Evolutionary conservation across 192 early-diverging fungal species (phyloP).

Genomic region (Umbelopsis sp.): DNA sequence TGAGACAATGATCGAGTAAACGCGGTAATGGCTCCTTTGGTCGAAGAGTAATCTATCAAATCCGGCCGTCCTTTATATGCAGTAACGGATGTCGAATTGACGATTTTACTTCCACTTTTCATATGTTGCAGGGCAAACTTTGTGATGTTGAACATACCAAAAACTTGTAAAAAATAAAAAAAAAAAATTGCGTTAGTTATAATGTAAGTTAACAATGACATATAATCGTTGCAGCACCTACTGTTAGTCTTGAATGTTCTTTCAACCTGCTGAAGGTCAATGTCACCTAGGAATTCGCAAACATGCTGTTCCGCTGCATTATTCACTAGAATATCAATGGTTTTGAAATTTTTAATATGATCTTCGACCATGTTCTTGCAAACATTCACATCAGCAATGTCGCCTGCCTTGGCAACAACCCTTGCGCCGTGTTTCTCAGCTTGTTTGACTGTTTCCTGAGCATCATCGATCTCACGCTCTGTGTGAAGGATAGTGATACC

Average conservation of each 20-base stretch:
- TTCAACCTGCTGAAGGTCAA: conserved; percentile 40
- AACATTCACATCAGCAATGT: conserved; percentile 27
- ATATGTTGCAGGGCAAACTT: conserved; percentile 48
- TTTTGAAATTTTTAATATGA: conserved; percentile 32
- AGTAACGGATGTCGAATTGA: conserved; percentile 51
- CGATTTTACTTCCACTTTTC: conserved; percentile 38
- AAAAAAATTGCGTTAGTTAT: neutral
- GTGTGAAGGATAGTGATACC: conserved; percentile 46
- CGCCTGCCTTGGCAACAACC: conserved; percentile 15
- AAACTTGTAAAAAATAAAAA: conserved; percentile 28
- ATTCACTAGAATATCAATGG: conserved; percentile 37
- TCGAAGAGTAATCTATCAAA: conserved; percentile 48
- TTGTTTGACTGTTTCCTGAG: conserved; percentile 26
- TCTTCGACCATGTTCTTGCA: conserved; percentile 30
- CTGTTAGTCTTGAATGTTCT: conserved; percentile 45
- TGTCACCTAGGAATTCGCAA: conserved; percentile 24
- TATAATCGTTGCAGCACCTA: neutral
- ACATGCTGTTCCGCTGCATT: conserved; percentile 36
- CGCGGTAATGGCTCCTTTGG: conserved; percentile 49
- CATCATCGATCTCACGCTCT: conserved; percentile 45
- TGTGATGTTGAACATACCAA: conserved; percentile 39
- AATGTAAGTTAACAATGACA: neutral
- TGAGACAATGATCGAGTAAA: conserved; percentile 46
- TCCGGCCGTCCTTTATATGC: conserved; percentile 40
- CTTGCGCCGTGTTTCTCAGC: conserved; percentile 17